phyloP scores from a whole-genome alignment of 768 basidiomycete species.

The Ephemerocybe angulata region DNA sequence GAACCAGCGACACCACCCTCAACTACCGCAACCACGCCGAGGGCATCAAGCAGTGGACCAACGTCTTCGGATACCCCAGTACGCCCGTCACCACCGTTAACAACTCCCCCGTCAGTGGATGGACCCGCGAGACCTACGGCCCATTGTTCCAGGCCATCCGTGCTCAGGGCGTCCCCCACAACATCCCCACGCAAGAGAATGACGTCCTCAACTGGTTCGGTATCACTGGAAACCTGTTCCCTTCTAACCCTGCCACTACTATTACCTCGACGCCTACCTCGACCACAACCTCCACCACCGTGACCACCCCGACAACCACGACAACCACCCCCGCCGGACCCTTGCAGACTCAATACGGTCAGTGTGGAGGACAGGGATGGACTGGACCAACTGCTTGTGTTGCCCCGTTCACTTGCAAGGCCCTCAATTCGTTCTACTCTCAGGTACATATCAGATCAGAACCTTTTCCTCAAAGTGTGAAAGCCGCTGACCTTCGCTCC shows the following conservation, averaged over 20 bases:
- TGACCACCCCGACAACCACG: slow-evolving; percentile 6
- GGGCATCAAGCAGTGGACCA: slow-evolving; percentile 55
- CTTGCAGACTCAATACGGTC: slow-evolving; percentile 23
- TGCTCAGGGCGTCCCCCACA: slow-evolving; percentile 46
- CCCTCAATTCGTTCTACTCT: slow-evolving; percentile 18
- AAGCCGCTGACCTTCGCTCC: too few relatives aligned
- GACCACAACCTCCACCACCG: slow-evolving; percentile 8
- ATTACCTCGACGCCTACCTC: slow-evolving; percentile 15
- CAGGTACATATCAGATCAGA: too few relatives aligned
- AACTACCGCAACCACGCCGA: slow-evolving; percentile 48
- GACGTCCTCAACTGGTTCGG: slow-evolving; percentile 49
- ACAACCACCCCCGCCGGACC: slow-evolving; percentile 17
- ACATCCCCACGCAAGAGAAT: slow-evolving; percentile 46
- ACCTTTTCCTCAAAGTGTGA: too few relatives aligned
- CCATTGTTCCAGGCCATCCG: slow-evolving; percentile 48
- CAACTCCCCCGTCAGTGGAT: slow-evolving; percentile 42
- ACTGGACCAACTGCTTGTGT: slow-evolving; percentile 23
- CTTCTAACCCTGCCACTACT: slow-evolving; percentile 14
- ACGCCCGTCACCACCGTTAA: slow-evolving; percentile 35
- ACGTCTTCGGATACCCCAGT: slow-evolving; percentile 43
- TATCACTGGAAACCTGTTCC: slow-evolving; percentile 29
- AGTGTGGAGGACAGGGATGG: slow-evolving; percentile 31
- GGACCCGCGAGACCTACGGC: slow-evolving; percentile 47
- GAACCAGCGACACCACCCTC: slow-evolving; percentile 49
- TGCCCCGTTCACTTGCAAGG: slow-evolving; percentile 19